A percentile compares a stretch with the other conserved stretches of the same genome.
phyloP scores from a whole-genome alignment of 768 basidiomycete species.

The Pulveroboletus sp. region DNA sequence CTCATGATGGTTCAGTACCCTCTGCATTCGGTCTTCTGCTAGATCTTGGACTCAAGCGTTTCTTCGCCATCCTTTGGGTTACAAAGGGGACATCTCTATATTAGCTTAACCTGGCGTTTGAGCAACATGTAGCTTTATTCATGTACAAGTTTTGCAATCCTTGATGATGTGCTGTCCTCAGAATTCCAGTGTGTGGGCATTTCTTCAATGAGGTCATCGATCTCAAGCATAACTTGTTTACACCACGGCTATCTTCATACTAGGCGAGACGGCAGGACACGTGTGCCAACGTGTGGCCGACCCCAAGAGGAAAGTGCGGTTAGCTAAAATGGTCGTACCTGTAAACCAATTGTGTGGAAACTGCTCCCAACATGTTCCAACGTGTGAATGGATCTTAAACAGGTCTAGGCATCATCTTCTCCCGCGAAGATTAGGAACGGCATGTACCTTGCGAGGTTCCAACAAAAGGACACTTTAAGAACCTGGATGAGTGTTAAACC shows the following conservation, averaged over 20 bases:
- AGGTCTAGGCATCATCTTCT: conserved; percentile 14
- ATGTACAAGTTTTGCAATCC: conserved; percentile 6
- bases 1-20: conserved; percentile 24
- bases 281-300: conserved; percentile 1
- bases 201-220: conserved; percentile 8
- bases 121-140: conserved; percentile 24
- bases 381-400: conserved; percentile 19
- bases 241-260: conserved; percentile 2
- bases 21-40: conserved; percentile 2
- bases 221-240: background rate
- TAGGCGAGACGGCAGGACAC: conserved; percentile 10
- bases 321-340: conserved; percentile 10
- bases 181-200: background rate
- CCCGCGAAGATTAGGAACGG: conserved; percentile 23
- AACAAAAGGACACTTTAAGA: background rate
- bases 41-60: conserved; percentile 6
- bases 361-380: conserved; percentile 5
- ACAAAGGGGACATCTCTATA: conserved; percentile 9
- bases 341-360: conserved; percentile 3
- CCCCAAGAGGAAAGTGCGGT: background rate
- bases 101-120: conserved; percentile 6
- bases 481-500: background rate
- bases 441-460: conserved; percentile 4
- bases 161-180: background rate
- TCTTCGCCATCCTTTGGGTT: conserved; percentile 9